Conservation (phyloP, 352 stramenopile genomes). For the Phytopythium vexans region DNA sequence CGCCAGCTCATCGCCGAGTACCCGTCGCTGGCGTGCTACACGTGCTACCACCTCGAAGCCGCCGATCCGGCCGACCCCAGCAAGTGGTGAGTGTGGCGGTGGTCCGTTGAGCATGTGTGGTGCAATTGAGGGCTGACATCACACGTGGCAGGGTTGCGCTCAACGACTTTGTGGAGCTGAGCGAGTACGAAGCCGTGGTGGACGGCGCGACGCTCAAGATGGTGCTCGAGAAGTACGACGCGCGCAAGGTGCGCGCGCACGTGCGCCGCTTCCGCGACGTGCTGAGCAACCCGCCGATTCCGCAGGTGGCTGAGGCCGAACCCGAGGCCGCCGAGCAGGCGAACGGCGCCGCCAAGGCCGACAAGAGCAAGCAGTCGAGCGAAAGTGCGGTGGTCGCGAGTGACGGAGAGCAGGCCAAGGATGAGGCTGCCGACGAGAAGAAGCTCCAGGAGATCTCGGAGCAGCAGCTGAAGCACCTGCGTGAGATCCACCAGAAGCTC, state of each 20-base stretch:
- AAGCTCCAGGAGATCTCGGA: slow-evolving; percentile 72
- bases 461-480: slow-evolving; percentile 75
- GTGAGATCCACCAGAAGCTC: slow-evolving; percentile 82
- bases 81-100: slow-evolving; percentile 19
- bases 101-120: background rate
- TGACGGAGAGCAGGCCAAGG: slow-evolving; percentile 9
- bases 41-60: slow-evolving; percentile 82
- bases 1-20: slow-evolving; percentile 84
- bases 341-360: slow-evolving; percentile 6
- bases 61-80: slow-evolving; percentile 16
- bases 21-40: slow-evolving; percentile 78
- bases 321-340: slow-evolving; percentile 19
- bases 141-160: slow-evolving; percentile 35
- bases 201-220: slow-evolving; percentile 70
- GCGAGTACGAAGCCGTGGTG: slow-evolving; percentile 70
- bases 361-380: slow-evolving; percentile 8
- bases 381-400: slow-evolving; percentile 11
- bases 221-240: slow-evolving; percentile 86
- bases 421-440: slow-evolving; percentile 31
- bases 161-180: slow-evolving; percentile 86
- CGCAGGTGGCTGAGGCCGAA: slow-evolving; percentile 27
- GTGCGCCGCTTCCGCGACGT: slow-evolving; percentile 84
- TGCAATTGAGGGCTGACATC: background rate
- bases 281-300: slow-evolving; percentile 80
- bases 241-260: slow-evolving; percentile 77